Percentiles rank a stretch among this genome's conserved stretches.
Evolutionary conservation across 306 rosid genomes (phyloP).

Genomic region (Acmispon strigosus): DNA sequence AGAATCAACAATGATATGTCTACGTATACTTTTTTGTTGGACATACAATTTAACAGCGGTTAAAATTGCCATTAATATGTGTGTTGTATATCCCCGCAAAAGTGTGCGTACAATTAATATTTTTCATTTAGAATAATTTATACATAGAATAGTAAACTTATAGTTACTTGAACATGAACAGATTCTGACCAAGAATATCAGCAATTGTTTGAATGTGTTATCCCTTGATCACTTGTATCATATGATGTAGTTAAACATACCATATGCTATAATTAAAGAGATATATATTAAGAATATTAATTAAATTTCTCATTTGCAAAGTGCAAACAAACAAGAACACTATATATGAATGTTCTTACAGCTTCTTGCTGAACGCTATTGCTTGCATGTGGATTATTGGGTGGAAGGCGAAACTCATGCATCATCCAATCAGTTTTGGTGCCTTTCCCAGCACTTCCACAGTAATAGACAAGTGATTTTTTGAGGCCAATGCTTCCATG

Average conservation of each 20-base stretch:
- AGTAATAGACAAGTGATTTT: constrained; percentile 82
- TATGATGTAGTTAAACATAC: background rate
- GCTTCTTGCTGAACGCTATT: constrained; percentile 53
- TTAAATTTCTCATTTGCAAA: too few species aligned
- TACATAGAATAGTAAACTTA: background rate
- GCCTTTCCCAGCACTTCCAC: constrained; percentile 90
- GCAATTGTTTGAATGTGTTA: background rate
- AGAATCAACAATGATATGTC: too few species aligned
- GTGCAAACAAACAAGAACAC: too few species aligned
- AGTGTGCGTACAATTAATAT: too few species aligned
- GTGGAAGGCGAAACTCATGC: constrained; percentile 92
- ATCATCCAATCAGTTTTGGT: constrained; percentile 99
- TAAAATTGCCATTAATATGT: too few species aligned
- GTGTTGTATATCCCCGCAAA: too few species aligned
- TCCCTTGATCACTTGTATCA: background rate
- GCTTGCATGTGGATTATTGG: constrained; percentile 18
- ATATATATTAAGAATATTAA: too few species aligned
- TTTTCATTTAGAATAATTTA: background rate
- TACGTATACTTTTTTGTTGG: too few species aligned
- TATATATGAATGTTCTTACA: constrained; percentile 35
- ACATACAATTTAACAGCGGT: too few species aligned
- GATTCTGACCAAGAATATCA: background rate
- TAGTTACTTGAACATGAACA: background rate
- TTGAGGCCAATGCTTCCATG: constrained; percentile 57
- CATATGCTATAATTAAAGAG: too few species aligned